These are phyloP conservation scores for Boletus bicolor DNA, from an alignment of 768 basidiomycete genomes.

Conservation along the genomic window DNA sequence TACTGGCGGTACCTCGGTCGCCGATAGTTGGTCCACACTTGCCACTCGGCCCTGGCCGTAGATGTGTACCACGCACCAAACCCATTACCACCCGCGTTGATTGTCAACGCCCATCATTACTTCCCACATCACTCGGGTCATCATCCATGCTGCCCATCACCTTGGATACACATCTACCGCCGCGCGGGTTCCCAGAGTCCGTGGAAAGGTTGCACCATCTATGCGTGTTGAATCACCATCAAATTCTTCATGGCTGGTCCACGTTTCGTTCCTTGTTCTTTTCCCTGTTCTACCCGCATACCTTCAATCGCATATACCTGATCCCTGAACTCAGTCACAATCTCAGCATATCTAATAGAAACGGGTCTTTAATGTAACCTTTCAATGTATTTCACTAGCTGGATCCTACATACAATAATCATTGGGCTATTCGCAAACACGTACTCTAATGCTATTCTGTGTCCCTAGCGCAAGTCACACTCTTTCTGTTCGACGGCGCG, in stretches of 20 bases:
- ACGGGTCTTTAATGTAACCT: slow-evolving; percentile 22
- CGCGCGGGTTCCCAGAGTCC: slow-evolving; percentile 2
- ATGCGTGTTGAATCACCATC: slow-evolving; percentile 12
- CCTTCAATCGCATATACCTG: slow-evolving; percentile 24
- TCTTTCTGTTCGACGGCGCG: background rate
- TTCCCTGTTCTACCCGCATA: slow-evolving; percentile 5
- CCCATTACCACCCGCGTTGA: slow-evolving; percentile 1
- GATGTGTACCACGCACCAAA: background rate
- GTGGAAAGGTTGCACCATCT: slow-evolving; percentile 1
- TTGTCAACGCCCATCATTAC: slow-evolving; percentile 2
- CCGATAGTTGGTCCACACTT: slow-evolving; percentile 23
- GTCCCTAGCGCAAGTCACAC: background rate
- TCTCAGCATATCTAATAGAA: slow-evolving; percentile 28
- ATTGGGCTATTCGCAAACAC: slow-evolving; percentile 14
- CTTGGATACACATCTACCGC: slow-evolving; percentile 5
- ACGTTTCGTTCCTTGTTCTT: slow-evolving; percentile 1
- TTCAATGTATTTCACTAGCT: slow-evolving; percentile 25
- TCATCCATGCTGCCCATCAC: background rate
- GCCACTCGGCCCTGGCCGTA: background rate
- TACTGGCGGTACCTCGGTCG: slow-evolving; percentile 51
- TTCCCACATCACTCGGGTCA: slow-evolving; percentile 5
- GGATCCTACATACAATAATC: slow-evolving; percentile 22
- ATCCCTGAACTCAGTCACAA: slow-evolving; percentile 14
- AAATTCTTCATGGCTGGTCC: slow-evolving; percentile 20
- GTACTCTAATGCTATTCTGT: background rate